Evolutionary conservation across 2,329 filamentous ascomycete genomes (phyloP).

Genomic region (Fusarium robinianum): DNA sequence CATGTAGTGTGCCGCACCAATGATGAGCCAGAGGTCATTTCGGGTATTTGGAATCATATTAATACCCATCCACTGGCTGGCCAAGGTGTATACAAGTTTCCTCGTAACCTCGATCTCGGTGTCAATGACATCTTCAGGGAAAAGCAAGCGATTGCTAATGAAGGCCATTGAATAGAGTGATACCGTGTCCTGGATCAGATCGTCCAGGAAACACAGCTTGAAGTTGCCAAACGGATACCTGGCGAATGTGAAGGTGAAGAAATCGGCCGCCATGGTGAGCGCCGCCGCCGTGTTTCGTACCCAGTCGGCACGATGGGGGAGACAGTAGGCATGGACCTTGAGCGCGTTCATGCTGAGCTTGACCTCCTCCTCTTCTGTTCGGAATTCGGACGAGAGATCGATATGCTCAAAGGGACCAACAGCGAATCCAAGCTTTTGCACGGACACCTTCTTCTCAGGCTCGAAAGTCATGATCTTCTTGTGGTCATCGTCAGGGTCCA

Average conservation of each 20-base stretch:
- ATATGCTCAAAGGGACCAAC: constrained; percentile 95
- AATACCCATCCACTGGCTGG: constrained; percentile 92
- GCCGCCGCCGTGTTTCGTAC: constrained; percentile 86
- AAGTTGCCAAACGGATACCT: constrained; percentile 91
- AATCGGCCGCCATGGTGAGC: constrained; percentile 85
- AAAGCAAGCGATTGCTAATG: constrained; percentile 84
- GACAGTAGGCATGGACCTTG: constrained; percentile 87
- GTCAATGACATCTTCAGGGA: constrained; percentile 83
- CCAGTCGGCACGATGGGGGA: constrained; percentile 81
- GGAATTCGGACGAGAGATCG: constrained; percentile 80
- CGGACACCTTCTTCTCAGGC: constrained; percentile 73
- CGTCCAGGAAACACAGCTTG: constrained; percentile 93
- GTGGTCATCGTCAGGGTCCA: constrained; percentile 74
- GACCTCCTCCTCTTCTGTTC: constrained; percentile 89
- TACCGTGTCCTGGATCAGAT: constrained; percentile 74
- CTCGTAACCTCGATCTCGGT: constrained; percentile 81
- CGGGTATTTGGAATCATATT: constrained; percentile 84
- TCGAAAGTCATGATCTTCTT: constrained; percentile 90
- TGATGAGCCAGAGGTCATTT: constrained; percentile 83
- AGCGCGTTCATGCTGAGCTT: constrained; percentile 86
- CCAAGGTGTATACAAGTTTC: constrained; percentile 79
- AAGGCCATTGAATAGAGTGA: constrained; percentile 83
- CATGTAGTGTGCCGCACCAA: constrained; percentile 93
- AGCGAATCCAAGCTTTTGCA: constrained; percentile 90
- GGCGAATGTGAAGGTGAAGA: constrained; percentile 85